Evolutionary conservation across 768 basidiomycete species (phyloP).

Genomic region (Serendipita sp.): DNA sequence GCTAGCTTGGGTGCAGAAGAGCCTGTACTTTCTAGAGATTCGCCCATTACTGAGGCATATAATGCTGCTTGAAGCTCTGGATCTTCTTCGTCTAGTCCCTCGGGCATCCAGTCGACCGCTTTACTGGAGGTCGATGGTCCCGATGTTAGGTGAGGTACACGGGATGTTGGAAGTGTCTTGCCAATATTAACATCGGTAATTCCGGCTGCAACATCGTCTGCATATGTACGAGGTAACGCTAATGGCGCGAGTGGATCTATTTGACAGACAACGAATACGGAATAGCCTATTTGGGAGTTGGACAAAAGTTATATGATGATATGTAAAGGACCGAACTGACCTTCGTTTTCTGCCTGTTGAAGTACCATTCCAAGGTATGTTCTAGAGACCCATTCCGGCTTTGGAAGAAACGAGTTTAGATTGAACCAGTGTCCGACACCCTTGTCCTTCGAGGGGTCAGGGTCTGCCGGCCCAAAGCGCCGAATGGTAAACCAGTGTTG

Average conservation of each 20-base stretch:
- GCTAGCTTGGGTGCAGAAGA: constrained; percentile 15
- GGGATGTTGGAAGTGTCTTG: constrained; percentile 6
- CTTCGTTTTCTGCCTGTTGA: constrained; percentile 74
- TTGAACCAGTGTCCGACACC: constrained; percentile 73
- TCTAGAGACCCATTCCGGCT: constrained; percentile 71
- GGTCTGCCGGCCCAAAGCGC: constrained; percentile 45
- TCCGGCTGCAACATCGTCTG: constrained; percentile 53
- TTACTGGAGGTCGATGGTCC: neutral
- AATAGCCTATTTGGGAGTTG: constrained; percentile 42
- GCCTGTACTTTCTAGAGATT: constrained; percentile 17
- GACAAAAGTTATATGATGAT: constrained; percentile 9
- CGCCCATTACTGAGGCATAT: constrained; percentile 53
- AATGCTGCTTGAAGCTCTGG: constrained; percentile 74
- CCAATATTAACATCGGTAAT: constrained; percentile 35
- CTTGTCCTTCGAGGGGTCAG: constrained; percentile 27
- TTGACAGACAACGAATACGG: constrained; percentile 60
- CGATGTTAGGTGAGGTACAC: constrained; percentile 7
- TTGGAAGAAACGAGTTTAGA: constrained; percentile 54
- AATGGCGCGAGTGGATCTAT: constrained; percentile 37
- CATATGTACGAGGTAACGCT: constrained; percentile 46
- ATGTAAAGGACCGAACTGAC: constrained; percentile 25
- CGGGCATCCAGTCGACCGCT: neutral
- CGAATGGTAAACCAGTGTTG: constrained; percentile 86
- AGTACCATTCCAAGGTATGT: constrained; percentile 75
- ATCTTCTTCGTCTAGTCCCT: constrained; percentile 64